These are phyloP conservation scores for Nakazawaea populi DNA, from an alignment of 805 yeast genomes.

Conservation along the genomic window DNA sequence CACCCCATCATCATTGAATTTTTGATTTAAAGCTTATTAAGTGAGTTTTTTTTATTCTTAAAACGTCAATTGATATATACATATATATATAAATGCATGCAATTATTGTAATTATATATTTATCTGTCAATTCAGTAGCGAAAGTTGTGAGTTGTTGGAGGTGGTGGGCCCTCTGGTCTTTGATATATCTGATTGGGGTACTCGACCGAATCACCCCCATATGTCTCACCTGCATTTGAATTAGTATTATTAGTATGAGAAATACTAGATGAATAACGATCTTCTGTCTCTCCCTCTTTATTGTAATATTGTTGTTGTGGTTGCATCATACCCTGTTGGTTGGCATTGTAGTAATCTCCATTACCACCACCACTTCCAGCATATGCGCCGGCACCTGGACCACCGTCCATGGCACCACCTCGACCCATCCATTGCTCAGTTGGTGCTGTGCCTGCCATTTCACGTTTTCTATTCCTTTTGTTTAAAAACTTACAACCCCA, in stretches of 20 bases:
- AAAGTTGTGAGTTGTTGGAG: background rate
- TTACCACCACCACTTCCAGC: background rate
- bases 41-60: too few species aligned
- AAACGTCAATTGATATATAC: too few species aligned
- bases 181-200: constrained; percentile 7
- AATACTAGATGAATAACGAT: background rate
- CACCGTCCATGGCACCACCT: background rate
- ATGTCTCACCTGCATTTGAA: background rate
- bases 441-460: constrained; percentile 6
- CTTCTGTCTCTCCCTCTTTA: background rate
- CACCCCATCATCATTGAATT: too few species aligned
- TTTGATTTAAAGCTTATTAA: too few species aligned
- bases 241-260: background rate
- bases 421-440: constrained; percentile 5
- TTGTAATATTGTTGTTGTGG: background rate
- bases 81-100: too few species aligned
- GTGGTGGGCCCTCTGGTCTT: constrained; percentile 6
- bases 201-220: background rate
- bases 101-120: too few species aligned
- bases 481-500: background rate
- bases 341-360: constrained; percentile 1
- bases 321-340: background rate
- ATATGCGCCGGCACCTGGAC: background rate
- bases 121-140: background rate
- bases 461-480: constrained; percentile 2